Percentiles rank a stretch among this genome's conserved stretches.
Evolutionary conservation across 2,329 filamentous ascomycete genomes (phyloP).

Genomic region (Scedosporium boydii): DNA sequence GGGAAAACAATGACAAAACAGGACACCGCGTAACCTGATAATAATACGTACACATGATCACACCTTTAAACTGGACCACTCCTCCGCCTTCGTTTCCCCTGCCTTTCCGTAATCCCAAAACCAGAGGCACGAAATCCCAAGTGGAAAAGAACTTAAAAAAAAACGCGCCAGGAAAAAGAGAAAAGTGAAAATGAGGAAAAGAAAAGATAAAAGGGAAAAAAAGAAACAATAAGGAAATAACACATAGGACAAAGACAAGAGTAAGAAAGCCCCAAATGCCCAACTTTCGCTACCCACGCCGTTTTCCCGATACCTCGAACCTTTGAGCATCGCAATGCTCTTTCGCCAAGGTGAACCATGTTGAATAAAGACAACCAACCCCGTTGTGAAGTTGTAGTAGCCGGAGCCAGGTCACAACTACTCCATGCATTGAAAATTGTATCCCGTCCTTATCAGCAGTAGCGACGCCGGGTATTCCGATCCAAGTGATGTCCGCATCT

Average conservation of each 20-base stretch:
- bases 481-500: neutral
- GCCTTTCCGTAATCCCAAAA: neutral
- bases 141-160: neutral
- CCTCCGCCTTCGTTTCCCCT: neutral
- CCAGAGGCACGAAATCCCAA: neutral
- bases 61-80: neutral
- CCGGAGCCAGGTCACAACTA: neutral
- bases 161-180: slow-evolving; percentile 2
- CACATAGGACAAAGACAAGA: slow-evolving; percentile 4
- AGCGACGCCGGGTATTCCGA: neutral
- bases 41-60: slow-evolving; percentile 1
- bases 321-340: neutral
- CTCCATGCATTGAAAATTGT: neutral
- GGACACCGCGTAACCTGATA: neutral
- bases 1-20: neutral
- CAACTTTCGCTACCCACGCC: slow-evolving; percentile 3
- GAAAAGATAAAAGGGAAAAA: neutral
- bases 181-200: neutral
- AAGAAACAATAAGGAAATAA: neutral
- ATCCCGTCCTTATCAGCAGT: neutral
- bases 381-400: neutral
- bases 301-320: neutral
- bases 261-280: slow-evolving; percentile 10
- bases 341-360: neutral
- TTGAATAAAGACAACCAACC: neutral